Evolutionary conservation across 2,329 filamentous ascomycete species (phyloP), one percentile per base, ranked within the genome.

Genomic region (Ceratocystis huliohia): DNA sequence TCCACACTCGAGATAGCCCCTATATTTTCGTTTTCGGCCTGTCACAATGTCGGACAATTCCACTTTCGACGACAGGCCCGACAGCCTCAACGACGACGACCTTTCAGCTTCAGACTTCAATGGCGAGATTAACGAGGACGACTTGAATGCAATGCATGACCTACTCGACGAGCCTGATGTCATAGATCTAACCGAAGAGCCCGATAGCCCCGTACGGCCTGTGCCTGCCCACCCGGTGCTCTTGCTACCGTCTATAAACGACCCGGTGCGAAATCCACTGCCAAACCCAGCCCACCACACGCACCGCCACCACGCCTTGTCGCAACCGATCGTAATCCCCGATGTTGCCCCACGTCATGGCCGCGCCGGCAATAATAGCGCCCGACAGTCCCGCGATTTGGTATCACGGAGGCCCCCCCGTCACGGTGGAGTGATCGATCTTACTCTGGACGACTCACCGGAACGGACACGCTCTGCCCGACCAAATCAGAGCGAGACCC

Each of bases 141-240:
- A 64, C 30, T 48, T 65, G 50, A 28, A 41, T 46, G 46, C 13
- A 61, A 63, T n/a, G 57, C 65, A 37, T 67, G 41, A 57, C 61
- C 61, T 57, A 25, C 65, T 64, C 33, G 53, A 65, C 73, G 28
- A 30, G 4, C 53, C 53, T 5, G 69, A 74, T 20, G 73, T 82
- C 15, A 82, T 82, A 56, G 80, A 82, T 67, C 72, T 83, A 61
- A 82, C 80, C 0, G 75, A 74, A 8, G 80, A 81, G 69, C 78
- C 79, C 0, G 80, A 82, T 70, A 81, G 78, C 20, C 78, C 79
- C 5, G 53, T 61, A 33, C n/a, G 63, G 10, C 66, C 62, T 7
- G 8, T 44, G 1, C 41, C 33, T 33, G 15, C 56, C 22, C 48
- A 33, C 17, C 48, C 20, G 22, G 17, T 56, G 2, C 46, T 48